Percentiles rank a stretch among this genome's conserved stretches.
Conservation (phyloP, 768 basidiomycete species). For the Tulasnella calospora region DNA sequence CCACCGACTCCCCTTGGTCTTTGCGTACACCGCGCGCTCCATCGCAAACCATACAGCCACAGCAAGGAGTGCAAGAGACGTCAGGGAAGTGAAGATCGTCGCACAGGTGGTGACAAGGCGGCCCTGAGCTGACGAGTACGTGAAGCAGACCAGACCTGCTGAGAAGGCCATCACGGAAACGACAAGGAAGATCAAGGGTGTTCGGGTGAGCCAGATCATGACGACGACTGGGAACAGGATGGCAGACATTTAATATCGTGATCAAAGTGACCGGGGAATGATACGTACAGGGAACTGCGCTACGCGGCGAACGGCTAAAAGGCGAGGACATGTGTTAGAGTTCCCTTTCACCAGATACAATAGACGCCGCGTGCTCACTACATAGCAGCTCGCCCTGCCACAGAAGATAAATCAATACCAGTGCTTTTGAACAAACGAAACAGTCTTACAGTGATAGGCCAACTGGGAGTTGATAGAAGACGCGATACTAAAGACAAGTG, state of each 20-base stretch:
- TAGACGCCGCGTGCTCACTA: constrained; percentile 10
- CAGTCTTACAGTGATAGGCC: constrained; percentile 35
- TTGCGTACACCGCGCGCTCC: constrained; percentile 26
- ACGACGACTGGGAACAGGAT: constrained; percentile 3
- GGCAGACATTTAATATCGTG: neutral
- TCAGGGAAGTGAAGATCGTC: constrained; percentile 25
- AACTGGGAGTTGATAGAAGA: constrained; percentile 29
- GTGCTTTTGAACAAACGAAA: neutral
- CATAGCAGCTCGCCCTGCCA: constrained; percentile 26
- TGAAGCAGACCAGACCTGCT: constrained; percentile 26
- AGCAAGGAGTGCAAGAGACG: constrained; percentile 26
- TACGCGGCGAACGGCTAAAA: constrained; percentile 23
- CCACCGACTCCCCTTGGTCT: constrained; percentile 13
- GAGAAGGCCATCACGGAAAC: constrained; percentile 27
- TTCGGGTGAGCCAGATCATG: constrained; percentile 27
- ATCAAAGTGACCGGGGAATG: constrained; percentile 36
- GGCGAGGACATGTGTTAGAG: neutral
- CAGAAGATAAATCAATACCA: neutral
- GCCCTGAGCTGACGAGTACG: constrained; percentile 21
- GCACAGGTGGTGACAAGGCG: constrained; percentile 13
- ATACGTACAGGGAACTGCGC: constrained; percentile 26
- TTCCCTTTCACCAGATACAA: neutral
- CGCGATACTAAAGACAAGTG: constrained; percentile 27
- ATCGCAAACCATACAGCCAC: constrained; percentile 27
- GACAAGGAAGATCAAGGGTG: constrained; percentile 28